Conservation (phyloP, 192 early-diverging fungal genomes). For the Funneliformis geosporum region DNA sequence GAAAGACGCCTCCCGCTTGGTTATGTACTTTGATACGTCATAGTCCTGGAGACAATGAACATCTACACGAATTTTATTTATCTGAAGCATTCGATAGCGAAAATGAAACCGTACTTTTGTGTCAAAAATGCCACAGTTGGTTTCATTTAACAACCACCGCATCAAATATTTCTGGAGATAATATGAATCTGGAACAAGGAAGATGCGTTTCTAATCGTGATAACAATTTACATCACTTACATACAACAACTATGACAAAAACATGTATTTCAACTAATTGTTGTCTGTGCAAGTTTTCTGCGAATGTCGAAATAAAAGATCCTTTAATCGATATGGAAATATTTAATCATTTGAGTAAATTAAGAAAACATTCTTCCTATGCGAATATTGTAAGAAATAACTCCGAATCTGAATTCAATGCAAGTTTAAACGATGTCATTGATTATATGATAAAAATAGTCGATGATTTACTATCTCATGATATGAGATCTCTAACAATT, state of each 20-base stretch:
- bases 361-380: slow-evolving; percentile 1
- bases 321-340: slow-evolving; percentile 10
- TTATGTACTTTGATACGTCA: slow-evolving; percentile 11
- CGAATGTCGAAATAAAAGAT: slow-evolving; percentile 12
- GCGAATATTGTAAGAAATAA: neutral
- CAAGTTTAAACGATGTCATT: neutral
- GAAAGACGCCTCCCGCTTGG: slow-evolving; percentile 16
- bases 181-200: neutral
- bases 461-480: neutral
- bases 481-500: too few relatives aligned
- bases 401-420: neutral
- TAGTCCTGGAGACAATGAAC: neutral
- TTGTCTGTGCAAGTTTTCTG: neutral
- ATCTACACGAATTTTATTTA: slow-evolving; percentile 12
- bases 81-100: neutral
- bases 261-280: slow-evolving; percentile 3
- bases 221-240: slow-evolving; percentile 20
- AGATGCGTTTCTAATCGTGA: slow-evolving; percentile 1
- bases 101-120: neutral
- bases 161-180: neutral
- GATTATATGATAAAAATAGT: neutral
- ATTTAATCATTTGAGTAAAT: slow-evolving; percentile 2
- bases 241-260: slow-evolving; percentile 2
- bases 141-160: neutral
- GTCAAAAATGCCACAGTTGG: slow-evolving; percentile 23